phyloP scores from a whole-genome alignment of 2,329 filamentous ascomycete species.

The Diaporthe ilicicola region DNA sequence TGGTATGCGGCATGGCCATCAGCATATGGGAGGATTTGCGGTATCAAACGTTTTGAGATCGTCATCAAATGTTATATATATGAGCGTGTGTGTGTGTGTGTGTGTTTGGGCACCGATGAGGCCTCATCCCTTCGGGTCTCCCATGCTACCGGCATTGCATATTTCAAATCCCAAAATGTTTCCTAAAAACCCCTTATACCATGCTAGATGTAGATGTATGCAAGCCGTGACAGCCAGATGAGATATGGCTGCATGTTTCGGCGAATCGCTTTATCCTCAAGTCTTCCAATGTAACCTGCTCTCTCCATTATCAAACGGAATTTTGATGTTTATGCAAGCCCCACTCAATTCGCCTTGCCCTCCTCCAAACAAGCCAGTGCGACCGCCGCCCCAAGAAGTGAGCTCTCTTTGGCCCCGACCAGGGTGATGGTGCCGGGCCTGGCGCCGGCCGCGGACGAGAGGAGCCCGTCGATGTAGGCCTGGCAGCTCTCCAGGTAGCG shows the following conservation, averaged over 20 bases:
- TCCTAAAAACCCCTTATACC: not conserved
- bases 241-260: not conserved
- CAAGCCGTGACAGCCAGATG: not conserved
- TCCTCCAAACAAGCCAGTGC: slow-evolving; percentile 61
- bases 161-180: not conserved
- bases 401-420: slow-evolving; percentile 77
- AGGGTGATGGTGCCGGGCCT: slow-evolving; percentile 61
- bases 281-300: not conserved
- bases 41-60: not conserved
- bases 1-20: not conserved
- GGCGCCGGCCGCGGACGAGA: slow-evolving; percentile 48
- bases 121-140: not conserved
- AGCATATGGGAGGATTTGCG: not conserved
- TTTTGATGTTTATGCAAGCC: not conserved
- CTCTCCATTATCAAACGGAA: not conserved
- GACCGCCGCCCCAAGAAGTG: slow-evolving; percentile 78
- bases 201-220: slow-evolving; percentile 15
- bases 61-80: not conserved
- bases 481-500: slow-evolving; percentile 71
- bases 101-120: not conserved
- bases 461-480: slow-evolving; percentile 67
- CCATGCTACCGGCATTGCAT: slow-evolving; percentile 10
- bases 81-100: not conserved
- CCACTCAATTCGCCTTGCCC: slow-evolving; percentile 35
- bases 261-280: not conserved